Evolutionary conservation across 2,329 filamentous ascomycete genomes (phyloP).

Genomic region (Penicillium sp.): DNA sequence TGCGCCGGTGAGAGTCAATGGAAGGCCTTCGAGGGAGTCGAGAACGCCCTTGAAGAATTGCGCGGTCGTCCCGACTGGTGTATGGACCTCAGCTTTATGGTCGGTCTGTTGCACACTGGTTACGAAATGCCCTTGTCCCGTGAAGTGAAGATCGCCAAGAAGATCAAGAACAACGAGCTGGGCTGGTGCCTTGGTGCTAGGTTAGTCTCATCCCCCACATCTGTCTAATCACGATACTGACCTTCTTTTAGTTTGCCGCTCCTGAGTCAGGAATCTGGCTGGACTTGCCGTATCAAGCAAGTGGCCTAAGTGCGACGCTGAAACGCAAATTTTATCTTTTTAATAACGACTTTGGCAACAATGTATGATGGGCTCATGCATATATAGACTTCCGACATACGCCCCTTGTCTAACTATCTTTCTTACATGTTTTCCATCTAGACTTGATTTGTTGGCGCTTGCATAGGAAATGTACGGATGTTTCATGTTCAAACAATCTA

Average conservation of each 20-base stretch:
- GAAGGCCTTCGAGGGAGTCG: constrained; percentile 76
- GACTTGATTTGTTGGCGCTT: constrained; percentile 17
- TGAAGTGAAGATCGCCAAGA: constrained; percentile 98
- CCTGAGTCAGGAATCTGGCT: constrained; percentile 78
- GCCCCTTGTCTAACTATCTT: constrained; percentile 23
- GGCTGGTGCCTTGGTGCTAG: constrained; percentile 98
- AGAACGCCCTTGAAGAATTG: constrained; percentile 78
- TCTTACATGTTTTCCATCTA: constrained; percentile 14
- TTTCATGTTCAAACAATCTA: not conserved
- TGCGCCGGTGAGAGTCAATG: constrained; percentile 77
- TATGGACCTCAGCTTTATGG: constrained; percentile 95
- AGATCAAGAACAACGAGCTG: constrained; percentile 94
- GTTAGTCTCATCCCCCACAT: constrained; percentile 53
- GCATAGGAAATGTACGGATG: constrained; percentile 17
- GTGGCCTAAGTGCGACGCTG: constrained; percentile 54
- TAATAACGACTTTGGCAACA: constrained; percentile 25
- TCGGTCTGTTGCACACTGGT: constrained; percentile 86
- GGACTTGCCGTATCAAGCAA: constrained; percentile 84
- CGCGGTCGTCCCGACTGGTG: constrained; percentile 84
- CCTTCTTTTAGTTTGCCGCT: constrained; percentile 71
- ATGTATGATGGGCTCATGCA: constrained; percentile 30
- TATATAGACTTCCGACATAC: constrained; percentile 28
- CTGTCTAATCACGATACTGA: constrained; percentile 23
- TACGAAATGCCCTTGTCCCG: constrained; percentile 98
- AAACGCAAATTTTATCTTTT: constrained; percentile 20